phyloP scores from a whole-genome alignment of 768 basidiomycete genomes.

The Imleria badia region DNA sequence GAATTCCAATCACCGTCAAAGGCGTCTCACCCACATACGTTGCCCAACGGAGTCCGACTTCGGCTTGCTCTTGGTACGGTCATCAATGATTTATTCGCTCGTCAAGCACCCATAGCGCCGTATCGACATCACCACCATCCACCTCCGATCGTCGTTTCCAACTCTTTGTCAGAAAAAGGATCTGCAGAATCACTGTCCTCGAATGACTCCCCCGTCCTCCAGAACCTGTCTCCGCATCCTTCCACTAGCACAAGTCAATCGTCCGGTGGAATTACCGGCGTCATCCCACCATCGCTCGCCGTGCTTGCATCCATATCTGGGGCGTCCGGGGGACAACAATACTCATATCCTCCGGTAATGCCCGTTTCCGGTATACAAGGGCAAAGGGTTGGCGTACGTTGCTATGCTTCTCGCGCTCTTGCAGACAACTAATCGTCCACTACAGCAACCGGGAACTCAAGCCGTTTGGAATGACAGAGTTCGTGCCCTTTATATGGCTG shows the following conservation, averaged over 20 bases:
- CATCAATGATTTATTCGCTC: constrained; percentile 79
- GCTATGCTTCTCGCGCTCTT: not conserved
- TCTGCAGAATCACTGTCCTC: constrained; percentile 26
- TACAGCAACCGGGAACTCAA: constrained; percentile 16
- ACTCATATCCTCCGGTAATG: constrained; percentile 4
- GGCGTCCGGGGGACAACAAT: constrained; percentile 7
- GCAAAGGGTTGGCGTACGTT: constrained; percentile 16
- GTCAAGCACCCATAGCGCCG: constrained; percentile 52
- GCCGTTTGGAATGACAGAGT: constrained; percentile 41
- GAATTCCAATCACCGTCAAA: constrained; percentile 22
- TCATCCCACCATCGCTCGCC: constrained; percentile 31
- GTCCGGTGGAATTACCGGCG: constrained; percentile 14
- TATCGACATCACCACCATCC: constrained; percentile 36
- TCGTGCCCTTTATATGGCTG: constrained; percentile 53
- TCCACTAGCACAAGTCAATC: constrained; percentile 21
- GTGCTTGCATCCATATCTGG: constrained; percentile 32
- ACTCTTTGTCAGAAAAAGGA: constrained; percentile 24
- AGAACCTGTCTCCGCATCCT: constrained; percentile 25
- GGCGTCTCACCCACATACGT: constrained; percentile 51
- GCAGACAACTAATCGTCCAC: not conserved
- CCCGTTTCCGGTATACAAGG: constrained; percentile 4
- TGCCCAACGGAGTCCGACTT: constrained; percentile 81
- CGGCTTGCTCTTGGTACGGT: constrained; percentile 73
- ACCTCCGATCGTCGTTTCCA: constrained; percentile 34
- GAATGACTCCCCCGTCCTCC: constrained; percentile 21